These are phyloP conservation scores for Trametes hirsuta DNA, from an alignment of 1,284 basidiomycete genomes.

Conservation along the genomic window DNA sequence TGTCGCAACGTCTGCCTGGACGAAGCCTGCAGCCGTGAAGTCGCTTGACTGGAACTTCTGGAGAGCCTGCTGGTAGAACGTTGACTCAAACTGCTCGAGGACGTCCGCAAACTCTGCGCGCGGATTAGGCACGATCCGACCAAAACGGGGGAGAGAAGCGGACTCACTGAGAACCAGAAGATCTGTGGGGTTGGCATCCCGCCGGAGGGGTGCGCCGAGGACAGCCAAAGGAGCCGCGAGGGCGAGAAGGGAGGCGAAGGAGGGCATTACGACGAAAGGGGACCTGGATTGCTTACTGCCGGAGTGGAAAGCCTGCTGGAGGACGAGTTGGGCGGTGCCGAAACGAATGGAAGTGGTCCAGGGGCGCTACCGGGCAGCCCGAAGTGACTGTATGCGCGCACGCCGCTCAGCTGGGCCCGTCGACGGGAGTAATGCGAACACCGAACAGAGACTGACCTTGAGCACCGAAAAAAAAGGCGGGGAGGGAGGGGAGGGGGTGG, in stretches of 20 bases:
- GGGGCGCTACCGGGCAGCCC: conserved; percentile 76
- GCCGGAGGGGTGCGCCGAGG: conserved; percentile 53
- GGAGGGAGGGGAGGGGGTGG: conserved; percentile 16
- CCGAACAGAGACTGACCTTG: conserved; percentile 14
- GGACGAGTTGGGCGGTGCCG: conserved; percentile 44
- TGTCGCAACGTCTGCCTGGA: conserved; percentile 55
- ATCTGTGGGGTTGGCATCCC: conserved; percentile 46
- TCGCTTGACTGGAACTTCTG: conserved; percentile 66
- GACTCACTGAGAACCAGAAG: conserved; percentile 63
- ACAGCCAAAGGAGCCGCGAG: conserved; percentile 53
- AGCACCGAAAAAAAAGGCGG: conserved; percentile 32
- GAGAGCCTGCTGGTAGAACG: conserved; percentile 73
- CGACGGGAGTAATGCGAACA: background rate
- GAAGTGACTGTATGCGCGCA: conserved; percentile 35
- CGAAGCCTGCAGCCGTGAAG: conserved; percentile 73
- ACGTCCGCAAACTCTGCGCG: conserved; percentile 72
- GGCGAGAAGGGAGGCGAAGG: conserved; percentile 42
- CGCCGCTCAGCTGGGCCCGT: background rate
- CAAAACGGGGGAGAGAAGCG: background rate
- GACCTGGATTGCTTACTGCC: conserved; percentile 40
- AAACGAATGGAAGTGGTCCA: conserved; percentile 49
- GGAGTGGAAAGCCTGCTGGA: conserved; percentile 48
- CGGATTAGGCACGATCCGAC: background rate
- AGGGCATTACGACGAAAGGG: conserved; percentile 47
- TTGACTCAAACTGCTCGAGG: conserved; percentile 71